Evolutionary conservation across 352 stramenopile species (phyloP).

Genomic region (Globisporangium spiculum): DNA sequence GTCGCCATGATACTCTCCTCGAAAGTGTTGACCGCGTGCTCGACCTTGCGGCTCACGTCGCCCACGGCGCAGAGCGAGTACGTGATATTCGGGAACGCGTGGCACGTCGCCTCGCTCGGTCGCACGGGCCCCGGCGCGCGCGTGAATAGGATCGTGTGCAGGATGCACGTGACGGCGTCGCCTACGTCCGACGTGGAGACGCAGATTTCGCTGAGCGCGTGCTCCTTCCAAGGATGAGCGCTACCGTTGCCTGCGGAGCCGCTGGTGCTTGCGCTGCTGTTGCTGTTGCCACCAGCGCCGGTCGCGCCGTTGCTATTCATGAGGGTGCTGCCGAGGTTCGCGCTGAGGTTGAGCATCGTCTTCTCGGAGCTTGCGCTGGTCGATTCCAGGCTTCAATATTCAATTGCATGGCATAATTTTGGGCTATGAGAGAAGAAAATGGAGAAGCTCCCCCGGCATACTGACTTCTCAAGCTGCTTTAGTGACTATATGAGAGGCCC

Average conservation of each 20-base stretch:
- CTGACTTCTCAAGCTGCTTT: background rate
- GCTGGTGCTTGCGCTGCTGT: background rate
- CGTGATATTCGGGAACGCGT: conserved; percentile 69
- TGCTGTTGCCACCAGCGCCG: background rate
- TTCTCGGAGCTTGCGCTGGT: background rate
- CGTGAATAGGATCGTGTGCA: conserved; percentile 84
- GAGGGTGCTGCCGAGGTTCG: conserved; percentile 12
- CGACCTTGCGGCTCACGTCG: conserved; percentile 78
- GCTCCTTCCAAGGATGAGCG: conserved; percentile 44
- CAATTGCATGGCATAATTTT: background rate
- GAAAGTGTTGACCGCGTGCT: conserved; percentile 58
- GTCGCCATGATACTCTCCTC: conserved; percentile 43
- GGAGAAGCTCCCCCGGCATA: conserved; percentile 3
- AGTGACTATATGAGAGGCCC: background rate
- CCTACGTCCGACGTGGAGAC: conserved; percentile 53
- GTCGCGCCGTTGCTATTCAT: conserved; percentile 17
- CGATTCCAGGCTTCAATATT: background rate
- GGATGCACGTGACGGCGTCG: conserved; percentile 61
- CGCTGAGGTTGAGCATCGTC: conserved; percentile 14
- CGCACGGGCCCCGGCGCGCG: conserved; percentile 66
- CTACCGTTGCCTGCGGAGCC: background rate
- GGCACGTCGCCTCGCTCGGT: conserved; percentile 71
- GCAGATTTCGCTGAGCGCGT: conserved; percentile 61
- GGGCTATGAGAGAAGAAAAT: background rate
- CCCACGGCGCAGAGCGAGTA: conserved; percentile 77